phyloP scores from a whole-genome alignment of 495 filamentous ascomycete genomes.

The Corynascus novoguineensis region DNA sequence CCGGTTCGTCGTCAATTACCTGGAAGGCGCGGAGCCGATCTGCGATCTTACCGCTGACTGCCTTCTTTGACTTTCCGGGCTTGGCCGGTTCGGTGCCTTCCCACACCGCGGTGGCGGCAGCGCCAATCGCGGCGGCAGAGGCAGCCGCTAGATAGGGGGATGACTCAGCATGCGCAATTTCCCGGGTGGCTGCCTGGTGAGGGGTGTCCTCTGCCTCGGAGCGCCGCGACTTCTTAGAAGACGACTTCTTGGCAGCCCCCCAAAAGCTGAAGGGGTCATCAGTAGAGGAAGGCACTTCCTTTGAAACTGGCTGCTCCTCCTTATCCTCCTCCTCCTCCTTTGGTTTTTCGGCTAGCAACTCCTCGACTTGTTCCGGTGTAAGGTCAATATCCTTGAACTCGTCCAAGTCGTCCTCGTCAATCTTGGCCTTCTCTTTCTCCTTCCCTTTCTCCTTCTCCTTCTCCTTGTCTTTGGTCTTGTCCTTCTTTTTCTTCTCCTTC shows the following conservation, averaged over 20 bases:
- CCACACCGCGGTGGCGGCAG: slow-evolving; percentile 27
- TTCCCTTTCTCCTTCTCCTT: slow-evolving; percentile 16
- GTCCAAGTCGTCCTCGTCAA: slow-evolving; percentile 22
- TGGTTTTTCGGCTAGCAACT: slow-evolving; percentile 23
- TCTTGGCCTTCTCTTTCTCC: slow-evolving; percentile 18
- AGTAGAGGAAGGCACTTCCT: slow-evolving; percentile 12
- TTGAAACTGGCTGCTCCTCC: slow-evolving; percentile 2
- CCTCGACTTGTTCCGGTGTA: slow-evolving; percentile 36
- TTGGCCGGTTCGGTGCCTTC: slow-evolving; percentile 32
- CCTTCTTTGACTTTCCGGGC: slow-evolving; percentile 39
- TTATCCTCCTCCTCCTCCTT: slow-evolving; percentile 28
- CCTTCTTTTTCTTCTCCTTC: slow-evolving; percentile 18
- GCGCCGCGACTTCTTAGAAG: slow-evolving; percentile 17
- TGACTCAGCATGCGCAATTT: slow-evolving; percentile 41
- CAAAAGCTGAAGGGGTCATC: slow-evolving; percentile 45
- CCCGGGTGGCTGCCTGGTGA: slow-evolving; percentile 15
- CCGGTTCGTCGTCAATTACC: slow-evolving; percentile 39
- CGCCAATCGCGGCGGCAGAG: slow-evolving; percentile 18
- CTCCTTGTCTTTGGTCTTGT: slow-evolving; percentile 16
- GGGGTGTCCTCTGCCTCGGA: slow-evolving; percentile 13
- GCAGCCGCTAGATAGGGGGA: slow-evolving; percentile 36
- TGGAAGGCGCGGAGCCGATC: slow-evolving; percentile 51
- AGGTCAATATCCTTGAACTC: slow-evolving; percentile 38
- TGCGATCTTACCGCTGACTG: slow-evolving; percentile 46
- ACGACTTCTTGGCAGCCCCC: slow-evolving; percentile 38